Evolutionary conservation across 495 filamentous ascomycete genomes (phyloP), one percentile per base, ranked within the genome.

Genomic region (Podospora tetraspora): DNA sequence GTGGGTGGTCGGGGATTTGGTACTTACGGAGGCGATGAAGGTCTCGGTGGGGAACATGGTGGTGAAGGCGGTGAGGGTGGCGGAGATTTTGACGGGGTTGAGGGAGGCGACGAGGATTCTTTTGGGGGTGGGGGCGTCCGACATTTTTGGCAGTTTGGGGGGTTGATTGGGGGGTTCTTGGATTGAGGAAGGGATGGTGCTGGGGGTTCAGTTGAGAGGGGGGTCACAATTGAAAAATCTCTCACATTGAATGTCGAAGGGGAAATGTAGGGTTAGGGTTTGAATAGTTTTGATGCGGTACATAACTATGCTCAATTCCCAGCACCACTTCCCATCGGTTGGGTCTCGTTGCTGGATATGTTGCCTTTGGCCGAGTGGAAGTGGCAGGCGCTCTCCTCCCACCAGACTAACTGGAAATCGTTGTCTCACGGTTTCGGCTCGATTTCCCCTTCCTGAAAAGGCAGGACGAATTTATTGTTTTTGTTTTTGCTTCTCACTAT

Each of bases 1-100:
- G n/a, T n/a, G n/a, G n/a, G n/a, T n/a, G n/a, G n/a, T n/a, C n/a
- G n/a, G n/a, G n/a, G n/a, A n/a, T n/a, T n/a, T n/a, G n/a, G n/a
- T n/a, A n/a, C n/a, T n/a, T n/a, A n/a, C 75, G 6, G 66, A 69
- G 24, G 71, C 72, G 57, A 67, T 68, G 68, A 73, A 78, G 32
- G 68, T 43, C 6, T 62, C 34, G 21, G 63, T 60, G 68, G 79
- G 77, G 52, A 78, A 79, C 66, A 79, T 71, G 57, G 37, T 57
- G 12, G 27, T 3, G 67, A 76, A 74, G 34, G 68, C 74, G 23
- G 71, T 21, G 24, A 64, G 64, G 19, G 72, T 64, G 37, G 74
- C 74, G 29, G 10, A 30, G 58, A 71, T 70, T 37, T 76, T 76
- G 70, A 74, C 72, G 23, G 72, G 72, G 62, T 76, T 76, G 7